Base-by-base conservation (phyloP, 805 yeast genomes). In the Candida anglica region DNA sequence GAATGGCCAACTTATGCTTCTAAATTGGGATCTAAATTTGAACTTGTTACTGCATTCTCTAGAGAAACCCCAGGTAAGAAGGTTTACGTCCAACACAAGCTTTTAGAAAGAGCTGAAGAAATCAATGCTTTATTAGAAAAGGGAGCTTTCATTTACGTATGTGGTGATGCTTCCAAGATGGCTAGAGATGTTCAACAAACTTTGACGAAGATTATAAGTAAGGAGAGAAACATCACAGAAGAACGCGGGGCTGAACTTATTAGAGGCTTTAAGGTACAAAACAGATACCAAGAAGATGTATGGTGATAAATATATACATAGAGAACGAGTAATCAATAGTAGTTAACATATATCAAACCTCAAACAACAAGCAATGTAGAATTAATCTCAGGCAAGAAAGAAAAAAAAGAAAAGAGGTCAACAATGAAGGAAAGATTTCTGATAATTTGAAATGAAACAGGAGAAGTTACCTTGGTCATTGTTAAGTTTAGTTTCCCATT, bases 111-210 rank as follows among this genome's bases (percentile, higher is more conserved):
- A 54, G 52, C 70, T 50, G 52, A 71, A 44, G 65, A 73, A 43
- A 60, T 84, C 36, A 77, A 79, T 47, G 65, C 76, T 30, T 61
- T 81, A 30, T 54, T 82, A 33, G 58, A 62, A 30, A 41, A 61
- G 28, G 96, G 96, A 38, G 98, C 96, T 0, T 84, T 79, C 57
- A 73, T 91, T 46, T 91, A 93, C 58, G 95, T 91, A 24, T 91
- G 98, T 72, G 98, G 98, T 56, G 98, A 93, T 65, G 98, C 98
- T 17, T 76, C 84, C 19, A 77, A 75, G 44, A 93, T 91, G 98
- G 96, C 98, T 3, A 82, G 91, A 63, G 95, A 88, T 53, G 98
- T 91, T 7, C 88, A 85, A 49, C 58, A 68, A 28, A 70, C 91
- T 1, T 69, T 91, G 39, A 71, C 71, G 10, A 67, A 73, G 41